These are phyloP conservation scores for Pyrus pyrifolia DNA, from an alignment of 306 rosid genomes.

Conservation along the genomic window DNA sequence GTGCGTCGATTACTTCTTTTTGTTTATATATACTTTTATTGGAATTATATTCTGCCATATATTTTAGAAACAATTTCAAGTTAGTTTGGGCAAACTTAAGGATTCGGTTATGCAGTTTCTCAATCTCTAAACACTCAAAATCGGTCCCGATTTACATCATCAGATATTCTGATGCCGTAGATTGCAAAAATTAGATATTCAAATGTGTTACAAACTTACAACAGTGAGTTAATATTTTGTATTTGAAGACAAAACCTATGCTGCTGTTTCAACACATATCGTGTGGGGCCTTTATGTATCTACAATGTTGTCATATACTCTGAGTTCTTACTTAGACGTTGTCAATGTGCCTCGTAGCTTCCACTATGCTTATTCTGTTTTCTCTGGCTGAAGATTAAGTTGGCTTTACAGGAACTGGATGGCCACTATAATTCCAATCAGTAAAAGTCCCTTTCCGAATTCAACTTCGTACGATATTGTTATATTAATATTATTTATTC, in stretches of 20 bases:
- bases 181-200: too few relatives aligned
- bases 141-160: too few relatives aligned
- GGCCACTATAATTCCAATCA: conserved; percentile 9
- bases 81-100: background rate
- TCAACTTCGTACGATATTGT: background rate
- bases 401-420: conserved; percentile 19
- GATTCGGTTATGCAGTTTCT: background rate
- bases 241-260: background rate
- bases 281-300: background rate
- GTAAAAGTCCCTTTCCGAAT: background rate
- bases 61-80: background rate
- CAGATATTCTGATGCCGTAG: too few relatives aligned
- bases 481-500: background rate
- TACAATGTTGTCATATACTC: background rate
- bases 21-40: background rate
- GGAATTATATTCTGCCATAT: background rate
- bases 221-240: too few relatives aligned
- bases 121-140: background rate
- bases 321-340: background rate
- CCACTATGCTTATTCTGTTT: background rate
- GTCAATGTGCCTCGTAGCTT: background rate
- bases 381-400: background rate
- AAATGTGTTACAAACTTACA: too few relatives aligned
- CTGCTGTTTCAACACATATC: background rate
- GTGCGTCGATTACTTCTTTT: background rate